Evolutionary conservation across 1,139 yeast genomes (phyloP), one percentile per base, ranked within the genome.

Genomic region (Groenewaldozyma sp.): DNA sequence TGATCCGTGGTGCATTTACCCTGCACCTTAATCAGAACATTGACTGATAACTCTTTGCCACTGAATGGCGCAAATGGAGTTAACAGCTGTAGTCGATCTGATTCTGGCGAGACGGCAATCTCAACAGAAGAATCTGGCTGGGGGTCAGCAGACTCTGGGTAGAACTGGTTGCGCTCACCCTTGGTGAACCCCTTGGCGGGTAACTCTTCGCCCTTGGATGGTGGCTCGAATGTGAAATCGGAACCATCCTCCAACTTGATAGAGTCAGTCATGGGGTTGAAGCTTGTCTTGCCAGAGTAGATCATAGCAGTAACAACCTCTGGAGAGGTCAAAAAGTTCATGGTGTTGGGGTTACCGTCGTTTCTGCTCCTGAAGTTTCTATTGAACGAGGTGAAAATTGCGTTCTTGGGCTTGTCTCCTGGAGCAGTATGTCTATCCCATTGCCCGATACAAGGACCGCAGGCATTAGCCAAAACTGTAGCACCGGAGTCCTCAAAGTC

Each of bases 371-470:
- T 87, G 76, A 91, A 91, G 74, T 91, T 91, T 81, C 97, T 86
- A 91, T 91, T 91, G 82, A 84, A 91, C 53, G 97, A 88, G 29
- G 97, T 83, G 54, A 91, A 95, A 73, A 91, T 91, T 56, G 98
- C 84, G 80, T 88, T 88, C 77, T 84, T 86, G 65, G 86, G 96
- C 75, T 83, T 76, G 17, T 37, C 43, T 11, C 42, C 43, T 5
- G 29, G 16, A 5, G 14, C 18, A 18, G 33, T 29, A 21, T 29
- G 87, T 74, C 98, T 84, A 66, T 91, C 97, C 98, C 98, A 91
- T 76, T 91, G 98, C 66, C 98, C 98, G 63, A 91, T 91, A 78
- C 98, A 88, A 67, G 98, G 98, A 67, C 98, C 98, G 76, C 98
- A 88, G 50, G 98, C 98, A 65, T 91, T 91, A 53, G 98, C 97